phyloP scores from a whole-genome alignment of 176 grass and related monocot genomes.

The Aechmea fasciata region DNA sequence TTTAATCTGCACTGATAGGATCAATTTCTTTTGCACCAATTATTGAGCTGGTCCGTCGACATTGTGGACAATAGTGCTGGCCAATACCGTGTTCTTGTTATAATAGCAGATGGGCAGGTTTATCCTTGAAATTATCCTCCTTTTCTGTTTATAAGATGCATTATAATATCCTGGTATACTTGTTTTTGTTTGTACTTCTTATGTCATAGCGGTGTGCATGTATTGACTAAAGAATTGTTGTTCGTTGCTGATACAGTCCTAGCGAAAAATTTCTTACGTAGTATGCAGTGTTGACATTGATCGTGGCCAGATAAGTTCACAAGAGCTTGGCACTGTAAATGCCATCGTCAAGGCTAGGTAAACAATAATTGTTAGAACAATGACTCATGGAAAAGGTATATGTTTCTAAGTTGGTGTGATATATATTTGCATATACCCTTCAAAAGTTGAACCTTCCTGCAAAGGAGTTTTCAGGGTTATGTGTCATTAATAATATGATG shows the following conservation, averaged over 20 bases:
- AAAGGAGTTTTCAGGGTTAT: no score
- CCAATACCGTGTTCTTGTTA: slow-evolving; percentile 83
- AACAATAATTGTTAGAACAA: slow-evolving; percentile 6
- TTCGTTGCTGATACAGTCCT: slow-evolving; percentile 7
- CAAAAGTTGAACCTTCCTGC: no score
- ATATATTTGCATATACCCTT: no score
- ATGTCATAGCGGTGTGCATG: not conserved
- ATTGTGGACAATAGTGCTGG: slow-evolving; percentile 80
- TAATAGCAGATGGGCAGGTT: slow-evolving; percentile 91
- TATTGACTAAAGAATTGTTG: slow-evolving; percentile 4
- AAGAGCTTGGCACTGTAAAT: slow-evolving; percentile 60
- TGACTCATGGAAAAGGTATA: not conserved
- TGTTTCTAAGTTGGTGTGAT: no score
- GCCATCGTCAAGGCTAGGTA: slow-evolving; percentile 80
- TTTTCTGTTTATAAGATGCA: not conserved
- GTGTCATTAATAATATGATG: no score
- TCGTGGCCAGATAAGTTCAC: slow-evolving; percentile 44
- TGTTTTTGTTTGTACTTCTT: not conserved
- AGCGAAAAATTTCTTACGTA: slow-evolving; percentile 31
- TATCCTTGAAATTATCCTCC: slow-evolving; percentile 4
- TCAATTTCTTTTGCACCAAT: slow-evolving; percentile 79
- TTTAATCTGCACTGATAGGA: slow-evolving; percentile 25
- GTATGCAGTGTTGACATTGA: slow-evolving; percentile 40
- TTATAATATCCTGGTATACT: not conserved
- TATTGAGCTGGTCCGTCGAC: slow-evolving; percentile 54